Conservation (phyloP, 139 green algal species). For the Chlorella vulgaris region DNA sequence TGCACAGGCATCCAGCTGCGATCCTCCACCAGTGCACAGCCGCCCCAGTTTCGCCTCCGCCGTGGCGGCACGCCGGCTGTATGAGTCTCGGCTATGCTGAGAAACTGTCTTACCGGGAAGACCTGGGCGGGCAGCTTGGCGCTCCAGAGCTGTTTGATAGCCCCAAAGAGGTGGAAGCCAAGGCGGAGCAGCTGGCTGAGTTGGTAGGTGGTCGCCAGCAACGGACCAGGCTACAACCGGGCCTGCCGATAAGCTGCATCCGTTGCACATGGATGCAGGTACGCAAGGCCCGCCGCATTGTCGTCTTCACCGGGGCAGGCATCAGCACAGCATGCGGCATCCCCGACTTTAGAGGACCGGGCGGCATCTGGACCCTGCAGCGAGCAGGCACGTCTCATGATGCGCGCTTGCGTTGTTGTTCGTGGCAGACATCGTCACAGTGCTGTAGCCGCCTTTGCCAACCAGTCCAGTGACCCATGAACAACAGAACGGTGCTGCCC, state of each 20-base stretch:
- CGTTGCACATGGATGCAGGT: conserved; percentile 40
- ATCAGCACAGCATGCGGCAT: conserved; percentile 93
- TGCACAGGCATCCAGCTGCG: no score
- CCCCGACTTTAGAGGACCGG: conserved; percentile 86
- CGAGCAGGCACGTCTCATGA: conserved; percentile 25
- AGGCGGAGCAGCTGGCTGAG: conserved; percentile 57
- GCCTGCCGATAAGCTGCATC: no score
- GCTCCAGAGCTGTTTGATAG: conserved; percentile 67
- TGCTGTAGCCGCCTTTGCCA: no score
- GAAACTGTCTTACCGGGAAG: conserved; percentile 68
- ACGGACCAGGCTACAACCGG: neutral
- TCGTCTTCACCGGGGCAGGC: conserved; percentile 94
- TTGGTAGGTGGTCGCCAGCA: conserved; percentile 53
- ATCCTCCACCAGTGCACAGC: no score
- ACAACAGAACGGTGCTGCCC: no score
- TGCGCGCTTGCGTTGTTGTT: neutral
- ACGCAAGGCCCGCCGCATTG: conserved; percentile 41
- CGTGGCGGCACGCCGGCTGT: neutral
- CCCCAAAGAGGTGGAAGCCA: conserved; percentile 38
- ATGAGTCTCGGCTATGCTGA: conserved; percentile 43
- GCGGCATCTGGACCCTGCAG: conserved; percentile 94
- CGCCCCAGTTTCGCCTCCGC: no score
- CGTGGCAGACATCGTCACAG: no score
- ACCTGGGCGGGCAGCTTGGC: conserved; percentile 82
- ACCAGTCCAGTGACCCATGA: no score